phyloP scores from a whole-genome alignment of 495 filamentous ascomycete genomes.

The Aspergillus carlsbadensis region DNA sequence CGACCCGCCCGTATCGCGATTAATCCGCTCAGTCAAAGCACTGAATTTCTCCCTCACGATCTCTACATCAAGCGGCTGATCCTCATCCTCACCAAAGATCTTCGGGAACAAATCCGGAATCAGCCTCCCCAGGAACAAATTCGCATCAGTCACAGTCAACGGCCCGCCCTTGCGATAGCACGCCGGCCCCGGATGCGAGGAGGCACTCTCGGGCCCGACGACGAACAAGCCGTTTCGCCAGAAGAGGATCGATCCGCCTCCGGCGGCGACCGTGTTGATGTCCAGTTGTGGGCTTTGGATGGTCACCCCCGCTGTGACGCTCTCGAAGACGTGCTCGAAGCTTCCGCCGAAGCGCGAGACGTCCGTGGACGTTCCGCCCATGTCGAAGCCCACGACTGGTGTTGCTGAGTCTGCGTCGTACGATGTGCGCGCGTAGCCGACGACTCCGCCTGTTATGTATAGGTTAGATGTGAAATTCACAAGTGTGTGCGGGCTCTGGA shows the following conservation, averaged over 20 bases:
- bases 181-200: slow-evolving; percentile 82
- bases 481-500: neutral
- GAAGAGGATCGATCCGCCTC: slow-evolving; percentile 80
- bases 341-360: slow-evolving; percentile 82
- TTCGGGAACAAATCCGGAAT: slow-evolving; percentile 83
- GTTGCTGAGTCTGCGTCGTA: slow-evolving; percentile 76
- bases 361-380: slow-evolving; percentile 89
- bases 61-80: slow-evolving; percentile 62
- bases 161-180: slow-evolving; percentile 91
- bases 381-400: slow-evolving; percentile 90
- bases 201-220: slow-evolving; percentile 83
- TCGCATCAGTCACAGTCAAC: slow-evolving; percentile 86
- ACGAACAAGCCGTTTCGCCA: slow-evolving; percentile 85
- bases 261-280: slow-evolving; percentile 92
- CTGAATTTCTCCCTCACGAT: slow-evolving; percentile 69
- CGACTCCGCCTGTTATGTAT: slow-evolving; percentile 51
- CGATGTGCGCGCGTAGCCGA: slow-evolving; percentile 83
- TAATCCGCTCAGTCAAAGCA: slow-evolving; percentile 70
- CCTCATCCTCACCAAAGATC: neutral
- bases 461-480: neutral
- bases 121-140: slow-evolving; percentile 77
- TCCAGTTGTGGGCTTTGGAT: slow-evolving; percentile 90
- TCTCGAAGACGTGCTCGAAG: slow-evolving; percentile 93
- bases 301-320: slow-evolving; percentile 83
- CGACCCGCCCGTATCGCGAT: slow-evolving; percentile 51